Evolutionary conservation across 2,329 filamentous ascomycete genomes (phyloP).

Genomic region (Westerdykella sp.): DNA sequence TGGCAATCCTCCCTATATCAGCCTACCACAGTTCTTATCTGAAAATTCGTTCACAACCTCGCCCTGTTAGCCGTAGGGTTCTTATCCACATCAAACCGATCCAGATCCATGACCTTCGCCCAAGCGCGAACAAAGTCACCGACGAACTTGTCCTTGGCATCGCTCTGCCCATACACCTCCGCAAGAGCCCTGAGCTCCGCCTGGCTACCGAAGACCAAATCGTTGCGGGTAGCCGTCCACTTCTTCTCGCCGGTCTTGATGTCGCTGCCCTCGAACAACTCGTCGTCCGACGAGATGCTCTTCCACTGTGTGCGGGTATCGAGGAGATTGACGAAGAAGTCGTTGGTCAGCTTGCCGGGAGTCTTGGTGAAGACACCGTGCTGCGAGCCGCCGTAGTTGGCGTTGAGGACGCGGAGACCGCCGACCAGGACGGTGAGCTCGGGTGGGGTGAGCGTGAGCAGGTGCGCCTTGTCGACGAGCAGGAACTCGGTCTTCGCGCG

Average conservation of each 20-base stretch:
- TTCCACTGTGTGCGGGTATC: constrained; percentile 63
- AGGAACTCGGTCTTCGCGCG: constrained; percentile 62
- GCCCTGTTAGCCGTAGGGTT: background rate
- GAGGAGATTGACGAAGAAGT: constrained; percentile 76
- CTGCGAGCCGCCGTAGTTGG: constrained; percentile 64
- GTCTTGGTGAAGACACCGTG: constrained; percentile 62
- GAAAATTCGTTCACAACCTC: background rate
- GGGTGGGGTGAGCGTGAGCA: constrained; percentile 63
- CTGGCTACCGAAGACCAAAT: constrained; percentile 68
- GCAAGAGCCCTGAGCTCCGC: constrained; percentile 64
- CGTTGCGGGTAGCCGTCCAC: constrained; percentile 63
- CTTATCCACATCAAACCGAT: constrained; percentile 55
- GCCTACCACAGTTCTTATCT: too few relatives aligned
- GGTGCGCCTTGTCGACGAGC: constrained; percentile 65
- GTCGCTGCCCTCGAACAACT: constrained; percentile 59
- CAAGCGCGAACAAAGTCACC: constrained; percentile 66
- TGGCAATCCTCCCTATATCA: too few relatives aligned
- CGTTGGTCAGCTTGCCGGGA: constrained; percentile 66
- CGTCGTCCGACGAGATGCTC: constrained; percentile 43
- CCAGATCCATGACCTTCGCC: constrained; percentile 69
- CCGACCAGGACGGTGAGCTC: constrained; percentile 67
- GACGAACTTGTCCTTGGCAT: constrained; percentile 58
- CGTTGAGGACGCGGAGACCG: constrained; percentile 62
- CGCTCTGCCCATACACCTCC: constrained; percentile 61
- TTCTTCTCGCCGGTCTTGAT: constrained; percentile 60